Base-by-base conservation (phyloP, 2,329 filamentous ascomycete genomes). In the Xylariaceae sp. region DNA sequence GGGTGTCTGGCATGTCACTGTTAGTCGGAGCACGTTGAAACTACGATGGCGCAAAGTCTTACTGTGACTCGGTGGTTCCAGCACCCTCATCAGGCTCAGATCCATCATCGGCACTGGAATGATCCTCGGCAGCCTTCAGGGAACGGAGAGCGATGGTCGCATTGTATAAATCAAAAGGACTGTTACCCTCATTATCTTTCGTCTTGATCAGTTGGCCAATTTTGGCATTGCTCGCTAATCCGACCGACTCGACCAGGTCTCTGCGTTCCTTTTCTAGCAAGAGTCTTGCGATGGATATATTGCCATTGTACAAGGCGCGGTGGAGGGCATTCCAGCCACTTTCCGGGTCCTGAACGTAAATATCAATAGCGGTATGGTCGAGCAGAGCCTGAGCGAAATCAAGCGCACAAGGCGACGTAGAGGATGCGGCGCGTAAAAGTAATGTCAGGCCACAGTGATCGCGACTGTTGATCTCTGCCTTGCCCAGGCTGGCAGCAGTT, bases 311-410 rank as follows among this genome's bases (percentile, higher is more conserved):
- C 40, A 97, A 77, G 7, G 92, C 90, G 62, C 94, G 83, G 67
- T 99, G 94, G 38, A 99, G 78, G 36, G 92, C 87, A 55, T 96
- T 99, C 94, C 94, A 99, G 42, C 92, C 93, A 70, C 88, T 97
- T 70, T 99, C 94, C 7, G 78, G 76, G 69, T 99, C 94, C 67
- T 96, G 92, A 2, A 81, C 77, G 64, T 96, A 94, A 9, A 97
- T 75, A 71, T 99, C 94, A 60, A 91, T 82, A 47, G 87, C 79
- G 1, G 91, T 90, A 64, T 96, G 86, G 18, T 91, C 86, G 43
- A 97, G 78, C 34, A 99, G 77, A 11, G 89, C 86, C 56, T 84
- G 78, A 17, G 92, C 90, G 64, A 96, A 97, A 2, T 77, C 80
- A 36, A 86, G 71, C 9, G 90, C 89, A 55, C 81, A 86, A 6